Percentiles rank a stretch among this genome's conserved stretches.
Evolutionary conservation across 1,139 yeast species (phyloP).

Genomic region (Blastobotrys persicus): DNA sequence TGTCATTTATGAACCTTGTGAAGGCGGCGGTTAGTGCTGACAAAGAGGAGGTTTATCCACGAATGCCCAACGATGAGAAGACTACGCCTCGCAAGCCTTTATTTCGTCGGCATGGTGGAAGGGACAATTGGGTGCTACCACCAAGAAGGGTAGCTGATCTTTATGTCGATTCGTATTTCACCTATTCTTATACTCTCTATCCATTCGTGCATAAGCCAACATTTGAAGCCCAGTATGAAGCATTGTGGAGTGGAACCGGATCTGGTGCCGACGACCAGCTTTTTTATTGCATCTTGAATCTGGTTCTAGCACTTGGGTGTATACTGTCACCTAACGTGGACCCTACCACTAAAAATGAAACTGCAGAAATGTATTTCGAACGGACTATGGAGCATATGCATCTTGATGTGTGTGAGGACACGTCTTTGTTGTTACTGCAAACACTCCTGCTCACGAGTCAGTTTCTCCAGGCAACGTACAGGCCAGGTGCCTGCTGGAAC

Average conservation of each 20-base stretch:
- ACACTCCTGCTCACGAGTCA: slow-evolving; percentile 24
- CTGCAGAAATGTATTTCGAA: slow-evolving; percentile 23
- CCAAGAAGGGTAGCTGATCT: slow-evolving; percentile 22
- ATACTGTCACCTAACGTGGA: slow-evolving; percentile 20
- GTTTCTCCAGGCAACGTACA: slow-evolving; percentile 25
- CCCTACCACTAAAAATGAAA: slow-evolving; percentile 9
- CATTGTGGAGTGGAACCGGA: slow-evolving; percentile 17
- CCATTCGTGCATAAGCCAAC: slow-evolving; percentile 25
- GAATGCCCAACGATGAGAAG: not conserved
- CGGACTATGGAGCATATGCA: slow-evolving; percentile 21
- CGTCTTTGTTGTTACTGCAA: slow-evolving; percentile 24
- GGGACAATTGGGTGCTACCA: slow-evolving; percentile 21
- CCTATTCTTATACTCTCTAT: slow-evolving; percentile 21
- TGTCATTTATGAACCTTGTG: slow-evolving; percentile 23
- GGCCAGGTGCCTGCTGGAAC: slow-evolving; percentile 25
- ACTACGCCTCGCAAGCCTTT: not conserved
- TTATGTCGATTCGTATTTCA: slow-evolving; percentile 21
- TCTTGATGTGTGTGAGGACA: slow-evolving; percentile 20
- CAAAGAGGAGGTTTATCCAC: not conserved
- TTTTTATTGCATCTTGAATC: slow-evolving; percentile 24
- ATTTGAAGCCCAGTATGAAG: slow-evolving; percentile 19
- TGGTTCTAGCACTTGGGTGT: slow-evolving; percentile 27
- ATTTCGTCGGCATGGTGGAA: slow-evolving; percentile 1
- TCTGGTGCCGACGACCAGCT: slow-evolving; percentile 15
- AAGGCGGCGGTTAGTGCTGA: slow-evolving; percentile 23